phyloP scores from a whole-genome alignment of 2,329 filamentous ascomycete species.

The Fusarium armeniacum region DNA sequence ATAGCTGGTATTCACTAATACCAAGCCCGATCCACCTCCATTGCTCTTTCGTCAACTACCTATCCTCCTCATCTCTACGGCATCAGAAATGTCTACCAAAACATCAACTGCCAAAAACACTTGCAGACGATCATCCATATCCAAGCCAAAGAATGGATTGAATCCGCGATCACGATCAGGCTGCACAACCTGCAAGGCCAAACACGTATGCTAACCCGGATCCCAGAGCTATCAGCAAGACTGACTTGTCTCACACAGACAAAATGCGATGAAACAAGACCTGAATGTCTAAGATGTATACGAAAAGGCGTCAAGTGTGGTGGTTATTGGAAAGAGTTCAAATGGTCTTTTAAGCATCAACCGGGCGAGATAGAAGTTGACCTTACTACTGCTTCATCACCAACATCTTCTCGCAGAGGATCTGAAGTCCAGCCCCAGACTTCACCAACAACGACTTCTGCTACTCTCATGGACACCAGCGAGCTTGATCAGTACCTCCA shows the following conservation, averaged over 20 bases:
- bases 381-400: slow-evolving; percentile 22
- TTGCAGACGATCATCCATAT: slow-evolving; percentile 20
- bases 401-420: slow-evolving; percentile 17
- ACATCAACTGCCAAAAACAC: slow-evolving; percentile 18
- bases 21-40: neutral
- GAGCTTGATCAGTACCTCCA: neutral
- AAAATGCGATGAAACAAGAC: slow-evolving; percentile 53
- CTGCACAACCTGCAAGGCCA: slow-evolving; percentile 52
- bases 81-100: slow-evolving; percentile 34
- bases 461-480: neutral
- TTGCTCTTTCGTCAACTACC: slow-evolving; percentile 7
- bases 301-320: slow-evolving; percentile 50
- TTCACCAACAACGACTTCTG: neutral
- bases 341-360: slow-evolving; percentile 61
- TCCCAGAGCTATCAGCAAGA: neutral
- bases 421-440: slow-evolving; percentile 29
- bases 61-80: neutral
- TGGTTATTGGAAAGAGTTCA: slow-evolving; percentile 53
- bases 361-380: slow-evolving; percentile 39
- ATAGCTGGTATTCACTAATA: neutral
- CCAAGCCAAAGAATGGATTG: slow-evolving; percentile 33
- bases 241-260: slow-evolving; percentile 32
- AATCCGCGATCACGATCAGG: slow-evolving; percentile 51
- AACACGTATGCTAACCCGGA: slow-evolving; percentile 36
- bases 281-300: slow-evolving; percentile 48